phyloP scores from a whole-genome alignment of 1,284 basidiomycete species.

The Omphalotus olearius region DNA sequence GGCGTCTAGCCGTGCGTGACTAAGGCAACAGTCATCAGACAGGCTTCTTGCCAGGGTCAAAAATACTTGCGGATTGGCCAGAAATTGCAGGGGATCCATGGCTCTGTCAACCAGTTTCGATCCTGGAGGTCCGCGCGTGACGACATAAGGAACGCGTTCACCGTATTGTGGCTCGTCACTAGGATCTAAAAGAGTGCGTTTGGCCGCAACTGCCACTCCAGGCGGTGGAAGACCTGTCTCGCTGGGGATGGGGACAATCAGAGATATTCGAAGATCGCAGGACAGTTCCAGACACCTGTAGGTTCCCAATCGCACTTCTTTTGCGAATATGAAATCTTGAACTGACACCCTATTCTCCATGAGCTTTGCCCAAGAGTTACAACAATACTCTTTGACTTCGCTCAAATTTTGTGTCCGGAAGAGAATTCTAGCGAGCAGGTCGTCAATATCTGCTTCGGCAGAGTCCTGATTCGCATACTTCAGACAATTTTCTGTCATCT shows the following conservation, averaged over 20 bases:
- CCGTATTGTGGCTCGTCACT: conserved; percentile 88
- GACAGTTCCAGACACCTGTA: conserved; percentile 59
- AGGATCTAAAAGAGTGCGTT: conserved; percentile 71
- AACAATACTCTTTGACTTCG: conserved; percentile 86
- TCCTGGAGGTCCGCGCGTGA: conserved; percentile 64
- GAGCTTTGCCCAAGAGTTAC: conserved; percentile 82
- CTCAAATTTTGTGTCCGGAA: conserved; percentile 90
- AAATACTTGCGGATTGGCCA: conserved; percentile 57
- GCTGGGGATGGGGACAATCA: conserved; percentile 31
- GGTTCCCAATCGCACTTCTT: conserved; percentile 89
- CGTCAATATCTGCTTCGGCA: background rate
- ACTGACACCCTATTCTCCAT: conserved; percentile 76
- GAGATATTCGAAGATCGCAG: background rate
- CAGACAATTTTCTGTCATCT: conserved; percentile 84
- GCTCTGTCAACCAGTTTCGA: conserved; percentile 80
- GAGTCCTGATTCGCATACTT: conserved; percentile 52
- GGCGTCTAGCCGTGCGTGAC: conserved; percentile 60
- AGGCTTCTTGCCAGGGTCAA: too few species aligned
- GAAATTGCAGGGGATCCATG: conserved; percentile 73
- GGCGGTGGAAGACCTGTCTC: conserved; percentile 86
- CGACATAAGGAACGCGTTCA: conserved; percentile 91
- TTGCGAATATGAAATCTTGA: conserved; percentile 93
- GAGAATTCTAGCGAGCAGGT: conserved; percentile 55
- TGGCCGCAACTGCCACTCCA: conserved; percentile 83
- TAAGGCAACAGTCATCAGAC: background rate